Evolutionary conservation across 2,329 filamentous ascomycete species (phyloP), one percentile per base, ranked within the genome.

Genomic region (Ophiosphaerella korrae): DNA sequence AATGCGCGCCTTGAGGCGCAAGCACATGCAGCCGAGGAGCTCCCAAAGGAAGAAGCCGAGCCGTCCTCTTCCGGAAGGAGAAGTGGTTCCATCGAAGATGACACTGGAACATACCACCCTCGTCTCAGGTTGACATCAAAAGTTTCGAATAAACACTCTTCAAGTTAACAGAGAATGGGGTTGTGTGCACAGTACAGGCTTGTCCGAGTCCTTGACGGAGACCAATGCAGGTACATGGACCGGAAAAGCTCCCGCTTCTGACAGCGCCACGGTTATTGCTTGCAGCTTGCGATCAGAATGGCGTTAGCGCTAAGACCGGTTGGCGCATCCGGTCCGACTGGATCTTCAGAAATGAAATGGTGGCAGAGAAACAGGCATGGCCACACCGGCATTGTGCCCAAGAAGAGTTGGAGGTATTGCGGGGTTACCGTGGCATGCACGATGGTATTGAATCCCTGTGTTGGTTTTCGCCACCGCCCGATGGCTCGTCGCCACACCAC

Each of bases 11-110:
- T 13, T 34, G 31, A 18, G 33, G 41, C 43, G 50, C 24, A 45
- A 45, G 62, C 64, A 67, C 64, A 63, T 67, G 64, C 55, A 56
- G 52, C 64, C 64, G 64, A 67, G 64, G 64, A 60, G 43, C 37
- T 24, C 45, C 24, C 45, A 50, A 34, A 37, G 26, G 23, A 26
- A 48, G 31, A 39, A 29, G 37, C 59, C 58, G 53, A 64, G 50
- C 54, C 55, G 53, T 52, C 43, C 54, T 51, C 26, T 11, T 29
- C 18, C 18, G 18, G 26, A 29, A 39, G 13, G 40, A 26, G 47
- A 51, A 21, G 18, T 21, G 18, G 3, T 21, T 21, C 18, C 18
- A 21, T 21, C 18, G 18, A 21, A 21, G 18, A 21, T 21, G 18
- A 21, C 18, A 21, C 18, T 21, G 5, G 18, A 21, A 21, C 18